Conservation (phyloP, 2,329 filamentous ascomycete genomes). For the Lachnellula hyalina region DNA sequence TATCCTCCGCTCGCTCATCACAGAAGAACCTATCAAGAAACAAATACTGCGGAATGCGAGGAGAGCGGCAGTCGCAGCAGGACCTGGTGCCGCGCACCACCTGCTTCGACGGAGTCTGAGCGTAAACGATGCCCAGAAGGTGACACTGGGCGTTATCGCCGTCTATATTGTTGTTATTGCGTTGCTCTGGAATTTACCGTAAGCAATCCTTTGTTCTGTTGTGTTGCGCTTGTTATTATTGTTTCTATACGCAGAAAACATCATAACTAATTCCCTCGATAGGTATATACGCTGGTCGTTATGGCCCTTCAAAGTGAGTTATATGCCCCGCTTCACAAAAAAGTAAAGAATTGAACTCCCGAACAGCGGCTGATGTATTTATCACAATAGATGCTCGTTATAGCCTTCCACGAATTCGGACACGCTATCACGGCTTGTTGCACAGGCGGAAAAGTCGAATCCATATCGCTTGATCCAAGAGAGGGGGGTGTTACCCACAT, state of each 20-base stretch:
- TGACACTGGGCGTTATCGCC: slow-evolving; percentile 66
- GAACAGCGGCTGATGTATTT: slow-evolving; percentile 1
- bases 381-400: slow-evolving; percentile 65
- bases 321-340: not conserved
- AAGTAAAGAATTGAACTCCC: not conserved
- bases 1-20: not conserved
- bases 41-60: slow-evolving; percentile 1
- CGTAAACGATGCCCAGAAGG: slow-evolving; percentile 58
- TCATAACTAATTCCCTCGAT: too few species aligned
- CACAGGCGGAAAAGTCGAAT: slow-evolving; percentile 69
- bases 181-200: slow-evolving; percentile 70
- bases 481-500: slow-evolving; percentile 77
- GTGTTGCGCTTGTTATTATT: too few species aligned
- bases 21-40: not conserved
- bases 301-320: slow-evolving; percentile 72
- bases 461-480: slow-evolving; percentile 67
- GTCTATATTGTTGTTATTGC: slow-evolving; percentile 70
- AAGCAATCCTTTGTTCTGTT: too few species aligned
- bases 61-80: slow-evolving; percentile 12
- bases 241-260: too few species aligned
- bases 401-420: slow-evolving; percentile 76
- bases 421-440: slow-evolving; percentile 68
- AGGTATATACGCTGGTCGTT: slow-evolving; percentile 63
- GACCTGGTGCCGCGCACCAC: slow-evolving; percentile 14
- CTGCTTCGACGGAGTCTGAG: slow-evolving; percentile 17